Percentiles rank a stretch among this genome's conserved stretches.
Conservation (phyloP, 768 basidiomycete genomes). For the Psilocybe cyanescens region DNA sequence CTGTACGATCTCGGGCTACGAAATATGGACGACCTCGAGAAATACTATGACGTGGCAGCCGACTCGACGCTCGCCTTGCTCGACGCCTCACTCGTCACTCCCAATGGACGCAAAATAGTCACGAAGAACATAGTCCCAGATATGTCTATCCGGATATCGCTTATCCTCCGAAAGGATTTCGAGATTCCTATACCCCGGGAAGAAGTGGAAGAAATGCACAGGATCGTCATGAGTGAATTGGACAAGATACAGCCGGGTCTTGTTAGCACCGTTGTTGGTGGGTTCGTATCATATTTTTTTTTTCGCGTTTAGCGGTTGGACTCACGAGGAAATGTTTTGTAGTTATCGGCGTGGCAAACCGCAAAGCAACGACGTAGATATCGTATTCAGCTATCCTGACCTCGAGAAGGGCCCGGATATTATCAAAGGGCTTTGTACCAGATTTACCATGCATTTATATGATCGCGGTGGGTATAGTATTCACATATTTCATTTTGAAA, state of each 20-base stretch:
- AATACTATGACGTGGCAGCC: slow-evolving; percentile 57
- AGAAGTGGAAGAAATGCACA: slow-evolving; percentile 82
- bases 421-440: slow-evolving; percentile 66
- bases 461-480: slow-evolving; percentile 48
- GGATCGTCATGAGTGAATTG: slow-evolving; percentile 69
- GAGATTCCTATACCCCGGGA: slow-evolving; percentile 59
- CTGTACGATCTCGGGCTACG: slow-evolving; percentile 70
- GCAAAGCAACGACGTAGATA: slow-evolving; percentile 85
- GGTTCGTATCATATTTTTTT: slow-evolving; percentile 48
- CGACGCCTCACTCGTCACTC: slow-evolving; percentile 32
- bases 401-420: slow-evolving; percentile 41
- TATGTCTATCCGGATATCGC: slow-evolving; percentile 57
- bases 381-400: slow-evolving; percentile 80
- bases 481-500: not conserved
- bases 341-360: slow-evolving; percentile 88
- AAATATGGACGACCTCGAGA: slow-evolving; percentile 69
- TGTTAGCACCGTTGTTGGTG: slow-evolving; percentile 77
- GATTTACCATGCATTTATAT: slow-evolving; percentile 60
- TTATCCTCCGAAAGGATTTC: slow-evolving; percentile 64
- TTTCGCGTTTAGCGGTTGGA: not conserved
- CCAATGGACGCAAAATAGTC: slow-evolving; percentile 34
- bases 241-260: slow-evolving; percentile 67
- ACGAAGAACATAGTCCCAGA: slow-evolving; percentile 25
- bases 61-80: slow-evolving; percentile 18
- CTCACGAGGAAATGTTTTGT: not conserved